phyloP scores from a whole-genome alignment of 495 filamentous ascomycete species.

The Penicillium egyptiacum region DNA sequence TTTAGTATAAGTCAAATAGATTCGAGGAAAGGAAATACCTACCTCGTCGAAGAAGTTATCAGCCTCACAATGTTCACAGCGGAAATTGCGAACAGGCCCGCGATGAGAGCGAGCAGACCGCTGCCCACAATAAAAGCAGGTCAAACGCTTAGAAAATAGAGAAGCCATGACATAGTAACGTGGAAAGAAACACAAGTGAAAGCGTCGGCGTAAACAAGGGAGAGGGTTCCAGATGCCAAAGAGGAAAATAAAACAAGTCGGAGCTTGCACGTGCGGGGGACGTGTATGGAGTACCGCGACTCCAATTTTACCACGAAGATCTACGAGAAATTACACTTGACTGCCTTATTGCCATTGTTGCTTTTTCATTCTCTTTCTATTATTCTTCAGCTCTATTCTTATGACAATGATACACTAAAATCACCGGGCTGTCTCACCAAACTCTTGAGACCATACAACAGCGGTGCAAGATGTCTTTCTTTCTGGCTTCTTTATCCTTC shows the following conservation, averaged over 20 bases:
- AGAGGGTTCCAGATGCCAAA: constrained; percentile 21
- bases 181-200: constrained; percentile 2
- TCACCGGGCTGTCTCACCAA: neutral
- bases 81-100: constrained; percentile 57
- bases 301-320: constrained; percentile 1
- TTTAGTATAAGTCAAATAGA: neutral
- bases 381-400: neutral
- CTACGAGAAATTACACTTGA: neutral
- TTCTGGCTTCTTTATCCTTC: neutral
- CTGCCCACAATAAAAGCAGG: constrained; percentile 76
- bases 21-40: constrained; percentile 20
- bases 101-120: constrained; percentile 56
- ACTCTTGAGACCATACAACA: neutral
- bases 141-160: constrained; percentile 51
- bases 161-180: constrained; percentile 45
- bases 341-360: neutral
- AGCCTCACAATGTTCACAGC: constrained; percentile 72
- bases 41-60: constrained; percentile 78
- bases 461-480: neutral
- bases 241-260: constrained; percentile 36
- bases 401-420: neutral
- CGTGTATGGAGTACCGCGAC: constrained; percentile 16
- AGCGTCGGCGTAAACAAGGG: constrained; percentile 14
- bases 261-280: constrained; percentile 30
- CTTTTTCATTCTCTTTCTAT: neutral